Conservation (phyloP, 495 filamentous ascomycete species). For the Rhizodiscina lignyota region DNA sequence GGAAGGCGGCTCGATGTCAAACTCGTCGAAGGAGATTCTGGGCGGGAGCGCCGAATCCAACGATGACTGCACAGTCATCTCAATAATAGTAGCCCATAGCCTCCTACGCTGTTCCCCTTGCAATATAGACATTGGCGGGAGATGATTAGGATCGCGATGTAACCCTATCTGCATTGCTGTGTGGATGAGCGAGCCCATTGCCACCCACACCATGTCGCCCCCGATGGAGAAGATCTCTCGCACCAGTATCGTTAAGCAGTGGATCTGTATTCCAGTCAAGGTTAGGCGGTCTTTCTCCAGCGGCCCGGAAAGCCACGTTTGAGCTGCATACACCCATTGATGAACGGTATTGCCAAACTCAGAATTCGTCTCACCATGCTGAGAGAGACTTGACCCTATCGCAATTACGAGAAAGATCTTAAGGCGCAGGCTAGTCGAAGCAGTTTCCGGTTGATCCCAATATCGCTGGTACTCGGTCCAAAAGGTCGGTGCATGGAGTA, state of each 20-base stretch:
- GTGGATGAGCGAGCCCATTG: slow-evolving; percentile 35
- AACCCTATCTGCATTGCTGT: slow-evolving; percentile 40
- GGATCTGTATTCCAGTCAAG: slow-evolving; percentile 33
- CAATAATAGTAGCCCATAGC: slow-evolving; percentile 46
- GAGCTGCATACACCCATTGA: slow-evolving; percentile 38
- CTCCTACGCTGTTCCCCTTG: slow-evolving; percentile 39
- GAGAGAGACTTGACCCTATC: slow-evolving; percentile 32
- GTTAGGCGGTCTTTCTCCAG: slow-evolving; percentile 34
- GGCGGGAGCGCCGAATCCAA: slow-evolving; percentile 38
- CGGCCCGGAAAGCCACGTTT: slow-evolving; percentile 36
- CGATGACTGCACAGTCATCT: slow-evolving; percentile 38
- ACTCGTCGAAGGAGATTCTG: slow-evolving; percentile 30
- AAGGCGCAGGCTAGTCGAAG: slow-evolving; percentile 22
- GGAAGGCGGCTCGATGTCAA: slow-evolving; percentile 34
- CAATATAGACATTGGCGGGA: slow-evolving; percentile 28
- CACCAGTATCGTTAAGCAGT: slow-evolving; percentile 36
- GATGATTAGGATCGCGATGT: slow-evolving; percentile 39
- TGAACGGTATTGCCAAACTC: slow-evolving; percentile 21
- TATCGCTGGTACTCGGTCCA: slow-evolving; percentile 32
- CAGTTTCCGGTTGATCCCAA: slow-evolving; percentile 26
- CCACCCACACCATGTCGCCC: slow-evolving; percentile 38
- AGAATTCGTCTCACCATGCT: slow-evolving; percentile 13
- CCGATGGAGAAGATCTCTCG: slow-evolving; percentile 33
- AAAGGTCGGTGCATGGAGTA: slow-evolving; percentile 42
- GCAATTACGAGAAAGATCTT: slow-evolving; percentile 37